These are phyloP conservation scores for Tricholomella constricta DNA, from an alignment of 768 basidiomycete genomes.

Conservation along the genomic window DNA sequence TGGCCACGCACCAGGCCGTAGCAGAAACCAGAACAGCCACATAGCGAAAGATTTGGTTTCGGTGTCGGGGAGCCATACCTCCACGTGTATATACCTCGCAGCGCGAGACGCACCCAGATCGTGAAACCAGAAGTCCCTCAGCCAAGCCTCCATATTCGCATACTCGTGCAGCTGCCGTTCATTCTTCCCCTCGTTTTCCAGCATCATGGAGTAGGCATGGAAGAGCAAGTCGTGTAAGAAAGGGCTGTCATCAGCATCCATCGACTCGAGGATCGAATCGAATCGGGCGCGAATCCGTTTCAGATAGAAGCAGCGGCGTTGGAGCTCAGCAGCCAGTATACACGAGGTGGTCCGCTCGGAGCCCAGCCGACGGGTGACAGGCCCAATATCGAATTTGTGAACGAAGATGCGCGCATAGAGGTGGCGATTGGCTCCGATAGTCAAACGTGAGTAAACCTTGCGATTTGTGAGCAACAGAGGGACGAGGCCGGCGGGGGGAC, in stretches of 20 bases:
- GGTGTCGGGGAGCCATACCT: slow-evolving; percentile 59
- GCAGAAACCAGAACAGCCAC: slow-evolving; percentile 80
- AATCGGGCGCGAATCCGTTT: slow-evolving; percentile 53
- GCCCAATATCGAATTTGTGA: slow-evolving; percentile 63
- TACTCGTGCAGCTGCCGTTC: slow-evolving; percentile 70
- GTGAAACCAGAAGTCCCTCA: slow-evolving; percentile 69
- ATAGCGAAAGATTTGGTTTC: slow-evolving; percentile 61
- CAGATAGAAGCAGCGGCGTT: slow-evolving; percentile 58
- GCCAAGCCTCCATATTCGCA: slow-evolving; percentile 62
- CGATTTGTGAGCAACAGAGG: slow-evolving; percentile 56
- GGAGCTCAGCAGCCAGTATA: slow-evolving; percentile 62
- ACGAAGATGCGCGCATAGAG: slow-evolving; percentile 74
- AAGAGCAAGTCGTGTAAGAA: slow-evolving; percentile 54
- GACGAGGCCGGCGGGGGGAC: slow-evolving; percentile 62
- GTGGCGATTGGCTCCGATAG: slow-evolving; percentile 56
- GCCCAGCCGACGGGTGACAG: slow-evolving; percentile 53
- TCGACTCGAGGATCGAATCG: slow-evolving; percentile 34
- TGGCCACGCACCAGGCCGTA: slow-evolving; percentile 54
- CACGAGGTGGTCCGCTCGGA: slow-evolving; percentile 37
- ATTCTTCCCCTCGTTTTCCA: slow-evolving; percentile 81
- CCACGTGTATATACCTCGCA: slow-evolving; percentile 37
- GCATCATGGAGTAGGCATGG: slow-evolving; percentile 73
- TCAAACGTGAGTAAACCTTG: slow-evolving; percentile 49
- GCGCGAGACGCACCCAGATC: slow-evolving; percentile 57
- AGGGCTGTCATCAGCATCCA: slow-evolving; percentile 23